A percentile compares a stretch with the other conserved stretches of the same genome.
Evolutionary conservation across 2,329 filamentous ascomycete genomes (phyloP).

Genomic region (Penicillium sp.): DNA sequence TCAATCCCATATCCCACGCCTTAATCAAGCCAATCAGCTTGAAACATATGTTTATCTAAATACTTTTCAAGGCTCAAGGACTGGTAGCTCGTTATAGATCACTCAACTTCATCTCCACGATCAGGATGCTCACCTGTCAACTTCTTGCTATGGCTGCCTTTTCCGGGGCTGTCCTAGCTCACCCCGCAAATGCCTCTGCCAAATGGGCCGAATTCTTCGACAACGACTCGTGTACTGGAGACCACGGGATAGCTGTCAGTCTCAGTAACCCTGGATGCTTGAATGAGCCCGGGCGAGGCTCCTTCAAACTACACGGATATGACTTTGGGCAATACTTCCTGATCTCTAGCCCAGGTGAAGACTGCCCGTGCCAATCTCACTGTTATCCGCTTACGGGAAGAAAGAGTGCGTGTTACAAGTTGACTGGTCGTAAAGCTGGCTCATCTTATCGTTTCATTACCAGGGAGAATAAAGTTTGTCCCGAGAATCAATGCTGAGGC

Average conservation of each 20-base stretch:
- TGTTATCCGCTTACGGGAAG: neutral
- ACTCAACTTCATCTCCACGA: neutral
- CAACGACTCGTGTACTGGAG: neutral
- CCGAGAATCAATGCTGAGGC: neutral
- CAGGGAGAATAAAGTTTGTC: neutral
- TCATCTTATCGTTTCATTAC: neutral
- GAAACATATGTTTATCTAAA: no score
- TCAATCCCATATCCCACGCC: neutral
- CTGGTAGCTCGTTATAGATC: no score
- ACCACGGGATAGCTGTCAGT: neutral
- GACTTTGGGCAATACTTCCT: neutral
- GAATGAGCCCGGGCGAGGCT: neutral
- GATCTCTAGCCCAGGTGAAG: neutral
- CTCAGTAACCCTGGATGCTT: neutral
- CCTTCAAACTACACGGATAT: neutral
- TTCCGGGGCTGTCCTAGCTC: no score
- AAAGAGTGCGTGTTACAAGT: neutral
- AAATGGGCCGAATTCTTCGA: constrained; percentile 3
- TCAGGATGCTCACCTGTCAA: neutral
- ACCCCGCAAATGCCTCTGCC: neutral
- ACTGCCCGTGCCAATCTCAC: neutral
- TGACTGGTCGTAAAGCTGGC: neutral
- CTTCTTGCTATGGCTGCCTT: neutral
- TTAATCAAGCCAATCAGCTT: neutral
- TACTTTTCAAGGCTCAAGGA: no score